Evolutionary conservation across 2,329 filamentous ascomycete genomes (phyloP).

Genomic region (Colletotrichum filicis): DNA sequence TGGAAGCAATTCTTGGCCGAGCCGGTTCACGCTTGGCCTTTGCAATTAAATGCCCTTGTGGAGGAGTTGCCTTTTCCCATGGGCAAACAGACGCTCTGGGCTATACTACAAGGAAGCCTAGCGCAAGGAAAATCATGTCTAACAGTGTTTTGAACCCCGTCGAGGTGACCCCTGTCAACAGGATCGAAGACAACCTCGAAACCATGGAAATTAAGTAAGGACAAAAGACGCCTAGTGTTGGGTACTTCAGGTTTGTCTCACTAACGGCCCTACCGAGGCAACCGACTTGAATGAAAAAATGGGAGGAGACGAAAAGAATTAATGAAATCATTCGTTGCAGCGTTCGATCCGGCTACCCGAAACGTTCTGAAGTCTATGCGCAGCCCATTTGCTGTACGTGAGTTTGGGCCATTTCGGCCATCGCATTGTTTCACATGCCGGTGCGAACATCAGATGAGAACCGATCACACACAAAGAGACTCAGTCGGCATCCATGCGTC

Average conservation of each 20-base stretch:
- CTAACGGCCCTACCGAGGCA: neutral
- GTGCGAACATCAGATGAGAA: constrained; percentile 23
- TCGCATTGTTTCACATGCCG: constrained; percentile 27
- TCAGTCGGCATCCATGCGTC: constrained; percentile 29
- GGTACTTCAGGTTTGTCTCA: constrained; percentile 25
- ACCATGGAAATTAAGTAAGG: no score
- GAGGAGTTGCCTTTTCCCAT: neutral
- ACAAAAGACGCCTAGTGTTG: neutral
- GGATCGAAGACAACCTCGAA: neutral
- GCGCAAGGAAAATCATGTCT: neutral
- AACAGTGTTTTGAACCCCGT: neutral
- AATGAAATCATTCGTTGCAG: constrained; percentile 9
- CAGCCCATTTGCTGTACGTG: neutral
- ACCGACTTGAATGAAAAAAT: neutral
- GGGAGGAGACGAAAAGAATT: neutral
- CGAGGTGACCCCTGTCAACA: neutral
- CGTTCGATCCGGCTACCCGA: constrained; percentile 2
- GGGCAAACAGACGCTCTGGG: neutral
- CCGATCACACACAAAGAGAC: constrained; percentile 18
- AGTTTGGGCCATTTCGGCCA: constrained; percentile 21
- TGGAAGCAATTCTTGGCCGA: neutral
- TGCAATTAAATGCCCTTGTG: neutral
- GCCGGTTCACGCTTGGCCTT: neutral
- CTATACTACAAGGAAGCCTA: neutral
- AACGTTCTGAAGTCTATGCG: constrained; percentile 5